Percentiles rank a stretch among this genome's conserved stretches.
Evolutionary conservation across 2,329 filamentous ascomycete genomes (phyloP).

Genomic region (Xylaria polymorpha): DNA sequence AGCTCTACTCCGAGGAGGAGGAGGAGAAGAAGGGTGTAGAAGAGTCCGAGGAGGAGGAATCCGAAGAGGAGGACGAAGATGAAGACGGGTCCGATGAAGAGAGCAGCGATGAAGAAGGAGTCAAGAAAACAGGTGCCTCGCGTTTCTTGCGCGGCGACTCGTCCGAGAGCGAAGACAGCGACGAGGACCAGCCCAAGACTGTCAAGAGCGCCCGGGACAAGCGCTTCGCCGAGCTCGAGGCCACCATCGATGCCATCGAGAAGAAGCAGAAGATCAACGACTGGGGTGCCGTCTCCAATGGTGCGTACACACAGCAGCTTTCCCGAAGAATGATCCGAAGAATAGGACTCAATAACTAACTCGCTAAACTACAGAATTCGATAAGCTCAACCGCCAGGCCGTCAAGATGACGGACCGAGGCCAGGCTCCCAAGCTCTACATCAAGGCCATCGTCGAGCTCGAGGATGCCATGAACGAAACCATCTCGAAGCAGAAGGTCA

Average conservation of each 20-base stretch:
- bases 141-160: conserved; percentile 84
- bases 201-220: conserved; percentile 99
- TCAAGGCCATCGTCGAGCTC: conserved; percentile 91
- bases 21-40: conserved; percentile 67
- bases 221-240: conserved; percentile 91
- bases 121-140: conserved; percentile 75
- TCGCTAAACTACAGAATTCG: conserved; percentile 75
- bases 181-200: conserved; percentile 84
- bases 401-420: conserved; percentile 80
- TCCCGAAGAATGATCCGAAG: not conserved
- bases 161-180: conserved; percentile 85
- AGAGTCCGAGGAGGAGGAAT: conserved; percentile 63
- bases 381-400: conserved; percentile 91
- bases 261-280: conserved; percentile 98
- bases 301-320: conserved; percentile 63
- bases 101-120: conserved; percentile 72
- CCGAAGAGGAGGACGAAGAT: conserved; percentile 66
- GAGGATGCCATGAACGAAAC: conserved; percentile 96
- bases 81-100: conserved; percentile 64
- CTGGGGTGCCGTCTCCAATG: conserved; percentile 91
- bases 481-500: conserved; percentile 94
- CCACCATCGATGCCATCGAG: conserved; percentile 89
- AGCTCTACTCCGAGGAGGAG: conserved; percentile 86
- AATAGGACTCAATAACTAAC: not conserved
- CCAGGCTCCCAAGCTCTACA: conserved; percentile 88